Evolutionary conservation across 768 basidiomycete species (phyloP), one percentile per base, ranked within the genome.

Genomic region (Phanerodontia chrysosporium): DNA sequence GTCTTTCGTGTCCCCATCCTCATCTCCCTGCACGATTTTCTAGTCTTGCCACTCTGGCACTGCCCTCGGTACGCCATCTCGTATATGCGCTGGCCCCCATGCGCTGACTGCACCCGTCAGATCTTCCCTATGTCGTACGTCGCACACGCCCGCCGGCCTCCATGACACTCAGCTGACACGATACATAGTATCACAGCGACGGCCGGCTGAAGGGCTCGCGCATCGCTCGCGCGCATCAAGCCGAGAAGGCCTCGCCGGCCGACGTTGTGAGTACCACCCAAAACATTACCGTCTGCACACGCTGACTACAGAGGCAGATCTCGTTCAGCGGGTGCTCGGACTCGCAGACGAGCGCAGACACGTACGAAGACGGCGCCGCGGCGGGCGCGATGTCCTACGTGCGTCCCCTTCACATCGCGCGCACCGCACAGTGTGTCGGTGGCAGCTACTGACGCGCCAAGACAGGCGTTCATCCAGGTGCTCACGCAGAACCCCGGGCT

Each of bases 1-100:
- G 29, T 32, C 29, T 12, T 13, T n/a, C 29, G 16, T 16, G 14
- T 12, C 49, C 29, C 3, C 49, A 30, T 29, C 22, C 66, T 36
- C 22, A 36, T 56, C 39, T 16, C 22, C 27, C n/a, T 52, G 45
- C 21, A 29, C 28, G 8, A 18, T 4, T 18, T 45, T 56, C 25
- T 58, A 92, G 88, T 90, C 85, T 18, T 94, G 91, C 67, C 93
- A 95, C 71, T 95, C 92, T n/a, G 93, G 90, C 8, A 89, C 93
- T 5, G 89, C 85, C 2, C 80, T 95, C 21, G 94, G 87, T 89
- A 70, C 65, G 24, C 22, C 35, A 18, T 13, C 27, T 18, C 14
- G 10, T 13, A n/a, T 27, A 49, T 49, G 18, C 1, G 45, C 52
- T 53, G 18, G n/a, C n/a, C 48, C 29, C 14, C 59, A 3, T 63